phyloP scores from a whole-genome alignment of 768 basidiomycete species.

The Agrocybe praecox region DNA sequence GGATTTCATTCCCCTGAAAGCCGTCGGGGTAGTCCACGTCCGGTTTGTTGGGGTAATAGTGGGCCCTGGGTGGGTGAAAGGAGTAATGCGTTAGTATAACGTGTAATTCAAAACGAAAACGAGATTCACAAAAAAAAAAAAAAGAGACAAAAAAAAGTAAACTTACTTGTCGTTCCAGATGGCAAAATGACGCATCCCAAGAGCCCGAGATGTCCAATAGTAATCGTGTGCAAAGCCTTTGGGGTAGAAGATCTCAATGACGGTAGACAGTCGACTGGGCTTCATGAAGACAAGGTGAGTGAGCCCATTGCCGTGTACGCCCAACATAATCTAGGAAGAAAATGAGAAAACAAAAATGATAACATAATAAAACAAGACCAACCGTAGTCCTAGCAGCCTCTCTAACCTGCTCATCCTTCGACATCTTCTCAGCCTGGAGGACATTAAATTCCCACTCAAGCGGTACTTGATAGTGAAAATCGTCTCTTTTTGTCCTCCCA shows the following conservation, averaged over 20 bases:
- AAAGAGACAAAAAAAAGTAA: conserved; percentile 16
- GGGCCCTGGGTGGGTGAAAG: conserved; percentile 22
- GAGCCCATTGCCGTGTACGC: conserved; percentile 81
- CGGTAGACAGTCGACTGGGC: conserved; percentile 69
- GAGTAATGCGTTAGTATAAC: conserved; percentile 14
- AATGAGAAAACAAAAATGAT: not conserved
- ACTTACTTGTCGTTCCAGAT: conserved; percentile 80
- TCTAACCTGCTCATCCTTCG: conserved; percentile 75
- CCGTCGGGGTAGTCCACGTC: conserved; percentile 75
- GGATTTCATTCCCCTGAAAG: conserved; percentile 81
- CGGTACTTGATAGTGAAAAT: conserved; percentile 22
- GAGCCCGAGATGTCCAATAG: conserved; percentile 74
- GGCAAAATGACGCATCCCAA: conserved; percentile 76
- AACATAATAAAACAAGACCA: conserved; percentile 24
- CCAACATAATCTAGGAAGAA: conserved; percentile 58
- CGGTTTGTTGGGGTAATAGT: conserved; percentile 48
- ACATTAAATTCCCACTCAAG: conserved; percentile 61
- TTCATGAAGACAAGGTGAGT: conserved; percentile 89
- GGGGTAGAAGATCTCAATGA: conserved; percentile 86
- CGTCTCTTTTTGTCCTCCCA: conserved; percentile 21
- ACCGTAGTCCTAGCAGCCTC: conserved; percentile 73
- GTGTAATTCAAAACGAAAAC: no score
- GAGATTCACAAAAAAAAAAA: not conserved
- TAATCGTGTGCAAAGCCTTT: conserved; percentile 85
- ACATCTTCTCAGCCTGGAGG: conserved; percentile 63